These are phyloP conservation scores for Tubosaeta sp. DNA, from an alignment of 768 basidiomycete species.

Conservation along the genomic window DNA sequence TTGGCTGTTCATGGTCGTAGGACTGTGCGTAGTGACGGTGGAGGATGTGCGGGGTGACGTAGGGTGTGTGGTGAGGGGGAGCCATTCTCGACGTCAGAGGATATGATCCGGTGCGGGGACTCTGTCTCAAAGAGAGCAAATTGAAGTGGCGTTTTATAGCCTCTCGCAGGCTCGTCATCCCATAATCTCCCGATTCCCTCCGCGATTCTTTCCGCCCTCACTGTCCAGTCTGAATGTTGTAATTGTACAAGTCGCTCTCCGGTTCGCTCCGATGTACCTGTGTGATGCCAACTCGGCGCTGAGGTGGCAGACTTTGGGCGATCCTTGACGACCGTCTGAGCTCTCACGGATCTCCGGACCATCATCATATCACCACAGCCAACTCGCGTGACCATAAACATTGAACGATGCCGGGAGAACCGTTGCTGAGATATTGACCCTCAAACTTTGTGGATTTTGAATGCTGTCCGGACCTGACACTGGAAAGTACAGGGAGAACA, in stretches of 20 bases:
- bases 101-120: constrained; percentile 26
- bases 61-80: constrained; percentile 69
- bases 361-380: too few relatives aligned
- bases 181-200: constrained; percentile 28
- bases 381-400: neutral
- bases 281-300: neutral
- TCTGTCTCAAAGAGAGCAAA: constrained; percentile 4
- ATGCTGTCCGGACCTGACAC: neutral
- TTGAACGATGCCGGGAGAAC: neutral
- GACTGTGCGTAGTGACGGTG: constrained; percentile 82
- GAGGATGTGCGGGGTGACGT: constrained; percentile 86
- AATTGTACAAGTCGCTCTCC: neutral
- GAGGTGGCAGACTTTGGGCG: neutral
- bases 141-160: constrained; percentile 24
- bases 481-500: neutral
- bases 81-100: constrained; percentile 46
- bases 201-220: constrained; percentile 20
- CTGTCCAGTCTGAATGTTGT: neutral
- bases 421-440: neutral
- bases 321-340: neutral
- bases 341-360: neutral
- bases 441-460: too few relatives aligned
- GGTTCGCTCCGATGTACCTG: neutral
- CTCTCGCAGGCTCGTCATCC: constrained; percentile 20
- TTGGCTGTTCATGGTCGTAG: constrained; percentile 57